Conservation (phyloP, 441 rosid genomes). For the Aquilaria agallochum region DNA sequence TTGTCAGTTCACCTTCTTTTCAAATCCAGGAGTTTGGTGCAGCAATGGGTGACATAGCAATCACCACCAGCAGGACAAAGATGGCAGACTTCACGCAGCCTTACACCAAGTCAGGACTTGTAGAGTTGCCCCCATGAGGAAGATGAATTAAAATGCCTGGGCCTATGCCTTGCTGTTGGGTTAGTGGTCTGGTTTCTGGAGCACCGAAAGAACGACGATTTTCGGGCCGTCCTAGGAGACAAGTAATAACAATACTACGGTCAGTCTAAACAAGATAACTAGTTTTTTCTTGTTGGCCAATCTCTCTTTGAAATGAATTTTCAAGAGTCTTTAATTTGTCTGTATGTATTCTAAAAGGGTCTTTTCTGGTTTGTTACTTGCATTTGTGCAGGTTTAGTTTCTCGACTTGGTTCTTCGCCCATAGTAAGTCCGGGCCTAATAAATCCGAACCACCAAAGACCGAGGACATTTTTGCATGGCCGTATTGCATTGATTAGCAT, state of each 20-base stretch:
- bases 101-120: slow-evolving; percentile 77
- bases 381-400: slow-evolving; percentile 81
- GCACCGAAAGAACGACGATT: slow-evolving; percentile 74
- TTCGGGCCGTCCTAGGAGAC: slow-evolving; percentile 88
- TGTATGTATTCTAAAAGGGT: no score
- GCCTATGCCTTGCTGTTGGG: slow-evolving; percentile 80
- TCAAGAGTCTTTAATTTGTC: no score
- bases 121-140: slow-evolving; percentile 78
- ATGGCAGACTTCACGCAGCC: slow-evolving; percentile 94
- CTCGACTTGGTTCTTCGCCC: slow-evolving; percentile 92
- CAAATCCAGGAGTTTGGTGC: slow-evolving; percentile 67
- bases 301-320: no score
- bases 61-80: slow-evolving; percentile 69
- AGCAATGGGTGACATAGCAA: slow-evolving; percentile 78
- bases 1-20: not conserved
- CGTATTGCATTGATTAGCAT: no score
- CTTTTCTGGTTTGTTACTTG: not conserved
- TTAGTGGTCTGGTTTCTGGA: slow-evolving; percentile 82
- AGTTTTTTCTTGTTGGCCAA: no score
- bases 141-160: slow-evolving; percentile 48
- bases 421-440: slow-evolving; percentile 49
- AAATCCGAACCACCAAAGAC: no score
- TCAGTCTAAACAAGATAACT: slow-evolving; percentile 11
- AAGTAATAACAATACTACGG: slow-evolving; percentile 77
- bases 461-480: no score